These are phyloP conservation scores for Plasmodium yoelii DNA, from an alignment of 169 alveolate species.

Conservation along the genomic window DNA sequence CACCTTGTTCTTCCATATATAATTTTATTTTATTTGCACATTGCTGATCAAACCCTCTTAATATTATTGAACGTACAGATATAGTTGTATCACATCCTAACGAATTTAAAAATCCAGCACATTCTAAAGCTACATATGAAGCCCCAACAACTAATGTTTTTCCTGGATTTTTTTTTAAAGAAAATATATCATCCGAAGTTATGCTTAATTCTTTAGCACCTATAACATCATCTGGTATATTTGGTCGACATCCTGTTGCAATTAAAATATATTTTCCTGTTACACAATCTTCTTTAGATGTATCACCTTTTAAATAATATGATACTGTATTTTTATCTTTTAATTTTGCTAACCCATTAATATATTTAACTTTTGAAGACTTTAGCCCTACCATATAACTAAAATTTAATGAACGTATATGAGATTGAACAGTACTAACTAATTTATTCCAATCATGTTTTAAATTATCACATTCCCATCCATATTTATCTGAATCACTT, in stretches of 20 bases:
- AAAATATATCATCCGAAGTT: constrained; percentile 97
- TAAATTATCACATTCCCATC: constrained; percentile 73
- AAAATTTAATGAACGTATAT: constrained; percentile 93
- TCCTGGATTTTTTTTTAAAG: constrained; percentile 92
- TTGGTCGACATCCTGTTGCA: constrained; percentile 98
- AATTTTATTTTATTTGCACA: constrained; percentile 90
- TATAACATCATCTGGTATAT: constrained; percentile 89
- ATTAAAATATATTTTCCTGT: constrained; percentile 93
- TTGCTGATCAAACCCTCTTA: constrained; percentile 97
- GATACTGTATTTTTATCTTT: constrained; percentile 74
- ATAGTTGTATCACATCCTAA: constrained; percentile 94
- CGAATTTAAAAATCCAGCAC: constrained; percentile 97
- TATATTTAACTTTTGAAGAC: constrained; percentile 88
- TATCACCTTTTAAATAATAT: constrained; percentile 81
- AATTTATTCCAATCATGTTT: constrained; percentile 91
- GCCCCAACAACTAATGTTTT: constrained; percentile 97
- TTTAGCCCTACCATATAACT: constrained; percentile 93
- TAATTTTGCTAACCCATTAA: constrained; percentile 89
- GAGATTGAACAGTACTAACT: constrained; percentile 90
- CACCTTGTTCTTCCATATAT: constrained; percentile 93
- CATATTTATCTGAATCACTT: constrained; percentile 42
- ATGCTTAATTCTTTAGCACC: constrained; percentile 94
- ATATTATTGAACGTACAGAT: constrained; percentile 93
- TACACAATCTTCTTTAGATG: constrained; percentile 80
- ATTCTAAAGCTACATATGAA: constrained; percentile 97